Percentiles rank a stretch among this genome's conserved stretches.
These are phyloP conservation scores for Cyberlindnera japonica DNA, from an alignment of 805 yeast species.

Conservation along the genomic window DNA sequence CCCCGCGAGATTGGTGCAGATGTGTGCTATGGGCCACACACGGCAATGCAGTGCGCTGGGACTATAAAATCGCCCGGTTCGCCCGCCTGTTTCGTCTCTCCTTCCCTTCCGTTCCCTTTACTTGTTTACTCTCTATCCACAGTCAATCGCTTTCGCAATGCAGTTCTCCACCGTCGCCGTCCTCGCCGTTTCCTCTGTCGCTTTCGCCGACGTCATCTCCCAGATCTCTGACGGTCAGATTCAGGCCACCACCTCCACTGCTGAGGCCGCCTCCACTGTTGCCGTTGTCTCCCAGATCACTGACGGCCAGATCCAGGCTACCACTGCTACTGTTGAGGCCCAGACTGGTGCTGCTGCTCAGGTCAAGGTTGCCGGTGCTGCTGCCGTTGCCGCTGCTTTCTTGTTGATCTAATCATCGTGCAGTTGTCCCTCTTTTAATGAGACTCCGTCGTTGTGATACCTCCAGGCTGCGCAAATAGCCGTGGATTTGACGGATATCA, in stretches of 20 bases:
- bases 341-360: conserved; percentile 1
- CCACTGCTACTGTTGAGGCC: background rate
- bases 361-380: conserved; percentile 2
- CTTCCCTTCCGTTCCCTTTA: background rate
- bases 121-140: background rate
- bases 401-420: conserved; percentile 1
- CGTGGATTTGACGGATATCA: background rate
- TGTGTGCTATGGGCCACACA: no score
- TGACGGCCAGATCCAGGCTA: conserved; percentile 2
- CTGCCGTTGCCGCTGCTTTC: conserved; percentile 1
- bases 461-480: background rate
- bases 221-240: background rate
- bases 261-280: background rate
- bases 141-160: conserved; percentile 1
- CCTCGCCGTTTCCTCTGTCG: conserved; percentile 1
- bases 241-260: conserved; percentile 1
- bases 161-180: conserved; percentile 1
- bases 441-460: background rate
- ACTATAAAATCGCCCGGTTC: background rate
- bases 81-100: background rate
- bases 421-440: no score
- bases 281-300: background rate
- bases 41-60: background rate
- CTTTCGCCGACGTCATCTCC: background rate
- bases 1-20: no score